A percentile compares a stretch with the other conserved stretches of the same genome.
These are phyloP conservation scores for Gloeostereum incarnatum DNA, from an alignment of 768 basidiomycete genomes.

Conservation along the genomic window DNA sequence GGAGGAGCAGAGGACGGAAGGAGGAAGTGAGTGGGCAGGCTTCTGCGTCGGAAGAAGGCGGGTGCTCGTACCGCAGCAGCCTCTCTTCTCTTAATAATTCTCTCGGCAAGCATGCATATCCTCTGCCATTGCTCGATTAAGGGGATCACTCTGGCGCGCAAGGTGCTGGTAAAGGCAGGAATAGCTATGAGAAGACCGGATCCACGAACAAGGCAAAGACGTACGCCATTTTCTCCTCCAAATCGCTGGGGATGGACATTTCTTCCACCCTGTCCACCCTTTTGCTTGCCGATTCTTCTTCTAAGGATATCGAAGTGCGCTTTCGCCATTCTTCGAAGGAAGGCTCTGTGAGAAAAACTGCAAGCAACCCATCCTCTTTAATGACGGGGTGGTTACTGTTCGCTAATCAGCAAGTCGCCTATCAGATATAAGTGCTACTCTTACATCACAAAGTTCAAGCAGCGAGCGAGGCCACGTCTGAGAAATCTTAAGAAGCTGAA, in stretches of 20 bases:
- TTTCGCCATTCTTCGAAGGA: slow-evolving; percentile 89
- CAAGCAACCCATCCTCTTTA: slow-evolving; percentile 77
- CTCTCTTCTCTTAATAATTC: slow-evolving; percentile 83
- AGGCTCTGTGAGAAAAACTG: slow-evolving; percentile 73
- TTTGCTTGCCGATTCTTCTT: slow-evolving; percentile 82
- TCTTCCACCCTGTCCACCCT: slow-evolving; percentile 77
- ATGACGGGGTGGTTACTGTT: slow-evolving; percentile 85
- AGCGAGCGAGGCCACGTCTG: slow-evolving; percentile 75
- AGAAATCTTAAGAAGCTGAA: slow-evolving; percentile 4
- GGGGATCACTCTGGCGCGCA: slow-evolving; percentile 66
- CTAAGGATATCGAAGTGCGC: slow-evolving; percentile 60
- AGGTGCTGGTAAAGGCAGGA: slow-evolving; percentile 36
- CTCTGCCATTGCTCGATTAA: slow-evolving; percentile 91
- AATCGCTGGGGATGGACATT: slow-evolving; percentile 87
- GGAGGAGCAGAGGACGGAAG: slow-evolving; percentile 27
- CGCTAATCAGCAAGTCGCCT: neutral
- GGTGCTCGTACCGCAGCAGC: slow-evolving; percentile 79
- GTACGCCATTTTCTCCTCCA: slow-evolving; percentile 83
- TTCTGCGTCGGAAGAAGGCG: slow-evolving; percentile 53
- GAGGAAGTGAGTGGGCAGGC: slow-evolving; percentile 67
- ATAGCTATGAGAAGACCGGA: no score
- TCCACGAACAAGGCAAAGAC: slow-evolving; percentile 11
- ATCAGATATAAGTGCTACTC: slow-evolving; percentile 14
- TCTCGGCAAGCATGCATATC: slow-evolving; percentile 80
- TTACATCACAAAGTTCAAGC: slow-evolving; percentile 71